A percentile compares a stretch with the other conserved stretches of the same genome.
phyloP scores from a whole-genome alignment of 169 alveolate genomes.

The Miamiensis avidus region DNA sequence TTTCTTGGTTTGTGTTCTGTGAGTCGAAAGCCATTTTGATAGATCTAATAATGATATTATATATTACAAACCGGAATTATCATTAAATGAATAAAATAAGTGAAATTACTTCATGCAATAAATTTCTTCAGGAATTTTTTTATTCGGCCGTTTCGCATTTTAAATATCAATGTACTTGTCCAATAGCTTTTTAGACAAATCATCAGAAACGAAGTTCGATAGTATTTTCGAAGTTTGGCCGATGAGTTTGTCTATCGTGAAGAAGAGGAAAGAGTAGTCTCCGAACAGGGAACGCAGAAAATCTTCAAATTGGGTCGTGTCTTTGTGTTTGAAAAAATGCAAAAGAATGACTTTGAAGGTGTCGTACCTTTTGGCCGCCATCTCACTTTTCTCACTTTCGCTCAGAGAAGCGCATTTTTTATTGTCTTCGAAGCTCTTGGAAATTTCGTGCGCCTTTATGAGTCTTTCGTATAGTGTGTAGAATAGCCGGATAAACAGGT shows the following conservation, averaged over 20 bases:
- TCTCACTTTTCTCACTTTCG: not conserved
- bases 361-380: slow-evolving; percentile 18
- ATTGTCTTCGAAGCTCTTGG: slow-evolving; percentile 15
- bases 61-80: not conserved
- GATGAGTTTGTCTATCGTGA: slow-evolving; percentile 13
- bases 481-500: slow-evolving; percentile 7
- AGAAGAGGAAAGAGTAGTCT: slow-evolving; percentile 25
- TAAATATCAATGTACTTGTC: not conserved
- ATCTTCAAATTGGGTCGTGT: slow-evolving; percentile 41
- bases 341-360: slow-evolving; percentile 29
- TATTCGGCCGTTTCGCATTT: not conserved
- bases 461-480: slow-evolving; percentile 18
- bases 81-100: not conserved
- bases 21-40: slow-evolving; percentile 9
- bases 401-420: not conserved
- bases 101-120: not conserved
- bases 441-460: slow-evolving; percentile 19
- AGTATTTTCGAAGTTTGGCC: not conserved
- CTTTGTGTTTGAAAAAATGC: slow-evolving; percentile 33
- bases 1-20: not conserved
- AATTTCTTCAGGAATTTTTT: not conserved
- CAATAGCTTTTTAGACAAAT: not conserved
- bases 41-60: not conserved
- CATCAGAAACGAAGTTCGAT: not conserved
- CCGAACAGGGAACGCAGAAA: slow-evolving; percentile 40